Percentiles rank a stretch among this genome's conserved stretches.
These are phyloP conservation scores for Dendryphion nanum DNA, from an alignment of 2,329 filamentous ascomycete genomes.

Conservation along the genomic window DNA sequence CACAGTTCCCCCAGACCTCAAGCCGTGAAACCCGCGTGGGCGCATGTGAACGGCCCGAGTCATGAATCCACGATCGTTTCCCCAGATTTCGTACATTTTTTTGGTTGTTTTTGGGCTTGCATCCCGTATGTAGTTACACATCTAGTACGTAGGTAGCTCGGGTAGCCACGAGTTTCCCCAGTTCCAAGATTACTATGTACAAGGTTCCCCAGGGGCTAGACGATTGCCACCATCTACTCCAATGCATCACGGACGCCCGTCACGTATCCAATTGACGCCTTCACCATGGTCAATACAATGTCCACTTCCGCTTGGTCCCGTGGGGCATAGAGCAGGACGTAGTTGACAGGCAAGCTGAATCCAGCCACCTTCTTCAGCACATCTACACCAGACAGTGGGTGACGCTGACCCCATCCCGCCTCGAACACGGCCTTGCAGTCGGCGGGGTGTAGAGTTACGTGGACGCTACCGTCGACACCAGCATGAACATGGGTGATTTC, in stretches of 20 bases:
- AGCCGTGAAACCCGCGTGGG: too few relatives aligned
- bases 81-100: too few relatives aligned
- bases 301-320: conserved; percentile 20
- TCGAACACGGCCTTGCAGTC: conserved; percentile 16
- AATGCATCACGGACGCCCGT: conserved; percentile 10
- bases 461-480: conserved; percentile 16
- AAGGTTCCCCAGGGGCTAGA: too few relatives aligned
- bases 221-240: too few relatives aligned
- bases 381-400: conserved; percentile 8
- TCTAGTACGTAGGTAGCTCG: too few relatives aligned
- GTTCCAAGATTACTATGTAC: too few relatives aligned
- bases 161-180: too few relatives aligned
- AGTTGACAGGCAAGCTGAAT: conserved; percentile 15
- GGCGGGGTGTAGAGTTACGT: conserved; percentile 15
- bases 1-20: too few relatives aligned
- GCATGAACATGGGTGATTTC: conserved; percentile 19
- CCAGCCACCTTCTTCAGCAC: conserved; percentile 9
- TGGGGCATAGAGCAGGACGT: conserved; percentile 20
- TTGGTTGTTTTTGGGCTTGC: too few relatives aligned
- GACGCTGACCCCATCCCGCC: conserved; percentile 18
- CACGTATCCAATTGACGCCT: conserved; percentile 17
- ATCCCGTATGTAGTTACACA: too few relatives aligned
- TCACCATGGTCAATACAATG: conserved; percentile 11
- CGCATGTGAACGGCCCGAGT: too few relatives aligned
- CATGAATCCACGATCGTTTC: too few relatives aligned